A percentile compares a stretch with the other conserved stretches of the same genome.
phyloP scores from a whole-genome alignment of 108 stramenopile genomes.

The Mediolabrus comicus region DNA sequence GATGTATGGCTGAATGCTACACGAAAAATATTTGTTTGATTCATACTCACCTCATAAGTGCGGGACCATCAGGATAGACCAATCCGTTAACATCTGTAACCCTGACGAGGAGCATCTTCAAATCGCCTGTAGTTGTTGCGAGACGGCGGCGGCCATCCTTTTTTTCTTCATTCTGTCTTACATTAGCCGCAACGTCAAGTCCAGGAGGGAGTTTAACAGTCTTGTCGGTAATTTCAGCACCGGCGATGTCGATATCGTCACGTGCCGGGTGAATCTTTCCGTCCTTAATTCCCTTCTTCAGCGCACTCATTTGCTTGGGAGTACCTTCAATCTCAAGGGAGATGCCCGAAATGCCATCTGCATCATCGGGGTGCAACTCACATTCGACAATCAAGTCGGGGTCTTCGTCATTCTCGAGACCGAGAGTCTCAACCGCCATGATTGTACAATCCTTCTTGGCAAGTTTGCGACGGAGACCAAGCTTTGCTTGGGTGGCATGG shows the following conservation, averaged over 20 bases:
- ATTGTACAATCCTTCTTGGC: neutral
- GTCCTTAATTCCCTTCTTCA: neutral
- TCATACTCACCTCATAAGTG: neutral
- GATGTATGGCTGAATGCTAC: neutral
- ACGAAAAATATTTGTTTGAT: no score
- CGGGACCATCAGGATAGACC: neutral
- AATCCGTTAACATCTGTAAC: neutral
- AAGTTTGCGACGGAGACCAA: neutral
- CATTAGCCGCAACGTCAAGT: neutral
- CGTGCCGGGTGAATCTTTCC: neutral
- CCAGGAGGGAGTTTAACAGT: neutral
- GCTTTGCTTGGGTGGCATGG: neutral
- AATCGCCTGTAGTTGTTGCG: neutral
- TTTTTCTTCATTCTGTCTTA: neutral
- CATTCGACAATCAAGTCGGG: neutral
- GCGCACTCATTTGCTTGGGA: neutral
- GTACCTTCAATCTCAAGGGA: neutral
- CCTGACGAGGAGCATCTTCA: neutral
- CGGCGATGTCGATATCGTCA: neutral
- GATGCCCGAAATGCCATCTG: neutral
- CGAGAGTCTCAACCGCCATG: neutral
- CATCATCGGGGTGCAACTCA: neutral
- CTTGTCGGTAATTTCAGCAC: neutral
- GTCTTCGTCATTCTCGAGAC: neutral
- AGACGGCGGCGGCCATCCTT: neutral